Percentiles rank a stretch among this genome's conserved stretches.
These are phyloP conservation scores for Rhizopogon roseolus DNA, from an alignment of 768 basidiomycete genomes.

Conservation along the genomic window DNA sequence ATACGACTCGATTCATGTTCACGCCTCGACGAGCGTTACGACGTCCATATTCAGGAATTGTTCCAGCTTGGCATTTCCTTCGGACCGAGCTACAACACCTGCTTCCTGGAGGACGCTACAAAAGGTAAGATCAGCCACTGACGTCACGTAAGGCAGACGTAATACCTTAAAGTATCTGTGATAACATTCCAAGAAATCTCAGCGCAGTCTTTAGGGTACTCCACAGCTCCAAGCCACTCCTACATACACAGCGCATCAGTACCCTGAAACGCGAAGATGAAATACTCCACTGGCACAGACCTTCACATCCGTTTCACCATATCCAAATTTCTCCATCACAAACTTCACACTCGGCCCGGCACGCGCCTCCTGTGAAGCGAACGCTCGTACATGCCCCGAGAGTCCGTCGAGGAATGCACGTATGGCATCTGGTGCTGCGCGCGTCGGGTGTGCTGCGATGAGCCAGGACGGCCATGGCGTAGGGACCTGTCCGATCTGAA, in stretches of 20 bases:
- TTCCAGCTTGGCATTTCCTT: conserved; percentile 48
- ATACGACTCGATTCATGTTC: neutral
- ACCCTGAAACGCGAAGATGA: neutral
- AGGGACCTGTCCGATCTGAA: conserved; percentile 74
- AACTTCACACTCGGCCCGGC: conserved; percentile 62
- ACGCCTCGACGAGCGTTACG: conserved; percentile 39
- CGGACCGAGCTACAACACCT: conserved; percentile 55
- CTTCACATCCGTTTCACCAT: conserved; percentile 76
- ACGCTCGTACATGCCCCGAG: conserved; percentile 59
- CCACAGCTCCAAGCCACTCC: conserved; percentile 83
- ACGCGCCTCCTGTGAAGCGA: conserved; percentile 57
- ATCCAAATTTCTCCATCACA: conserved; percentile 75
- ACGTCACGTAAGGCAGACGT: neutral
- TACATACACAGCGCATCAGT: conserved; percentile 19
- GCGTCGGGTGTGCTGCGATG: conserved; percentile 78
- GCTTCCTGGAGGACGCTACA: conserved; percentile 69
- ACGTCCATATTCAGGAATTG: conserved; percentile 56
- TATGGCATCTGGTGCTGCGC: conserved; percentile 48
- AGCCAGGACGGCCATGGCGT: conserved; percentile 99
- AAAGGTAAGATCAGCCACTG: conserved; percentile 2
- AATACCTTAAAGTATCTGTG: conserved; percentile 61
- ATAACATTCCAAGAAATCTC: conserved; percentile 64
- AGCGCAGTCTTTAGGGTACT: conserved; percentile 64
- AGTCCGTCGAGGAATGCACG: conserved; percentile 59
- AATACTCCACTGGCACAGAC: too few species aligned